Percentiles rank a stretch among this genome's conserved stretches.
phyloP scores from a whole-genome alignment of 768 basidiomycete genomes.

The Leccinellum luteum region DNA sequence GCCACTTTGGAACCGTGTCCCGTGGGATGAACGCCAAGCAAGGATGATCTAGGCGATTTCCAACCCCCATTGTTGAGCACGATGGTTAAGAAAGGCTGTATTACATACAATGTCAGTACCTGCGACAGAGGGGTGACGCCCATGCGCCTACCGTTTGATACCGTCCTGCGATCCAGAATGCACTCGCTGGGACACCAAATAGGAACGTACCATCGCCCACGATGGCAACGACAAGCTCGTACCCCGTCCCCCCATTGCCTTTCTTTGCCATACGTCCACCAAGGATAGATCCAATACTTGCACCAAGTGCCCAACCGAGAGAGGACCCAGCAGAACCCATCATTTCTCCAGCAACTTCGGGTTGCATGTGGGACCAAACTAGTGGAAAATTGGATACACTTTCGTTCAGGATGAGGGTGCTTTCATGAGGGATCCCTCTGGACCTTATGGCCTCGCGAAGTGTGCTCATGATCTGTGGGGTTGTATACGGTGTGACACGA shows the following conservation, averaged over 20 bases:
- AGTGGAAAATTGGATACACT: conserved; percentile 53
- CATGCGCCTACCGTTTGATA: conserved; percentile 55
- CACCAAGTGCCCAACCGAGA: conserved; percentile 68
- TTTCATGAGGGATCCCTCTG: conserved; percentile 35
- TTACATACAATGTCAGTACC: not conserved
- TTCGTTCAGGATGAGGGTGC: conserved; percentile 59
- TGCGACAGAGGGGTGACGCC: not conserved
- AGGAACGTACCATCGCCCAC: conserved; percentile 72
- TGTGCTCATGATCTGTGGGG: conserved; percentile 48
- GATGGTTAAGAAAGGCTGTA: conserved; percentile 66
- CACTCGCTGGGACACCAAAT: conserved; percentile 63
- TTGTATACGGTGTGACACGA: conserved; percentile 26
- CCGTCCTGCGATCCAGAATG: conserved; percentile 70
- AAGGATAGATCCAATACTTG: conserved; percentile 56
- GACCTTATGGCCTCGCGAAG: conserved; percentile 43
- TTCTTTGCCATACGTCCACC: conserved; percentile 35
- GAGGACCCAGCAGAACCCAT: conserved; percentile 61
- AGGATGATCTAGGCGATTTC: conserved; percentile 62
- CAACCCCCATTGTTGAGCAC: conserved; percentile 73
- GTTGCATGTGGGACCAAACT: conserved; percentile 58
- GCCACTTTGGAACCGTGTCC: conserved; percentile 48
- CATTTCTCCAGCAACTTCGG: conserved; percentile 48
- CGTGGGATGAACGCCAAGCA: conserved; percentile 61
- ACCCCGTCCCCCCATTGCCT: conserved; percentile 23
- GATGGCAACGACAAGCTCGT: conserved; percentile 56